These are phyloP conservation scores for Paramecium primaurelia DNA, from an alignment of 73 alveolate species.

Conservation along the genomic window DNA sequence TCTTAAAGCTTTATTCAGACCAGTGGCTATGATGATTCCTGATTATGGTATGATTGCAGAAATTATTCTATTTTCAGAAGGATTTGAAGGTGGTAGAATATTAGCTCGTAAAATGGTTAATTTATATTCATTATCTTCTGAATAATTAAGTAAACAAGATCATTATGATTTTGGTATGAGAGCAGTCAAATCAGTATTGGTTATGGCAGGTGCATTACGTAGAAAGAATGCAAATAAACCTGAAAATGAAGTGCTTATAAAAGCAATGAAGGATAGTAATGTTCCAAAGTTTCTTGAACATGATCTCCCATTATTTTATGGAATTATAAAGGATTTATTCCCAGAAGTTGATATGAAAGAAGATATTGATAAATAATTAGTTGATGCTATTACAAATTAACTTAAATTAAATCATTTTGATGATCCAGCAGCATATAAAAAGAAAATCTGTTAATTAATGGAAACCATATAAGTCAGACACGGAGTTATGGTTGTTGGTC, in stretches of 20 bases:
- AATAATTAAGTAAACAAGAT: constrained; percentile 97
- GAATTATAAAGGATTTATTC: constrained; percentile 95
- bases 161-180: constrained; percentile 99
- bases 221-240: constrained; percentile 90
- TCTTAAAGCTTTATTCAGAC: constrained; percentile 97
- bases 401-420: constrained; percentile 64
- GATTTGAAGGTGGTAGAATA: constrained; percentile 91
- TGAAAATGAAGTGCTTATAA: constrained; percentile 97
- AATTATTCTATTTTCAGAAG: constrained; percentile 98
- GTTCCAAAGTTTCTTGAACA: constrained; percentile 99
- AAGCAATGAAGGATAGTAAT: constrained; percentile 99
- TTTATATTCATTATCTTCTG: constrained; percentile 93
- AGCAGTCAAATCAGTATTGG: constrained; percentile 98
- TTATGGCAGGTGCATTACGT: constrained; percentile 96
- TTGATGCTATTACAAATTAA: constrained; percentile 58
- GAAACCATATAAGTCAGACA: constrained; percentile 98
- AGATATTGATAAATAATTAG: constrained; percentile 76
- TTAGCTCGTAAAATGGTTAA: constrained; percentile 98
- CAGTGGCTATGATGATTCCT: constrained; percentile 99
- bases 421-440: constrained; percentile 70
- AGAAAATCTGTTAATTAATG: constrained; percentile 88
- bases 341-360: constrained; percentile 87
- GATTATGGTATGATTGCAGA: constrained; percentile 98
- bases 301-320: constrained; percentile 98
- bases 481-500: constrained; percentile 99